Percentiles rank a stretch among this genome's conserved stretches.
Conservation (phyloP, 345 rosid species). For the Eucalyptus grandis region DNA sequence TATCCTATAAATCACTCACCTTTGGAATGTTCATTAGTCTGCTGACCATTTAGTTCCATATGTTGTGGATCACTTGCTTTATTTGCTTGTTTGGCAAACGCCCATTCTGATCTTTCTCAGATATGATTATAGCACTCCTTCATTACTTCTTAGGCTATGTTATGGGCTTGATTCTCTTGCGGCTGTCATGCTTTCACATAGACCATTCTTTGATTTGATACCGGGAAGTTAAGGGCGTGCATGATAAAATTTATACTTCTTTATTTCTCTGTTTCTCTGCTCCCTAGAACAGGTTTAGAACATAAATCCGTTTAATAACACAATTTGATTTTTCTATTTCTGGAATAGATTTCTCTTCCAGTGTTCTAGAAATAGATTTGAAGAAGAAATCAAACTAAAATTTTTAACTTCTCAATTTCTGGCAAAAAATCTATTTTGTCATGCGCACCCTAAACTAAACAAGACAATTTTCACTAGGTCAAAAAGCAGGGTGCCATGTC, state of each 20-base stretch:
- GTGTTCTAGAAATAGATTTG: no score
- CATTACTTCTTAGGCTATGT: neutral
- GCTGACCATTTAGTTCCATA: neutral
- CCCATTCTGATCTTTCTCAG: neutral
- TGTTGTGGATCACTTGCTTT: no score
- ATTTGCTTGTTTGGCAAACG: neutral
- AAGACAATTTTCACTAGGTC: neutral
- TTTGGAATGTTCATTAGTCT: neutral
- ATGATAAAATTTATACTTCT: no score
- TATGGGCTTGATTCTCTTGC: neutral
- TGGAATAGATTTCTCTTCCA: no score
- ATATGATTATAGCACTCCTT: neutral
- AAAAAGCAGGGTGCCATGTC: neutral
- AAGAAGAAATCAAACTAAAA: no score
- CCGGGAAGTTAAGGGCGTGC: neutral
- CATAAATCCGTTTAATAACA: no score
- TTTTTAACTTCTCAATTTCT: no score
- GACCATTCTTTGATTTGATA: neutral
- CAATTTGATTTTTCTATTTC: no score
- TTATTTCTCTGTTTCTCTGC: no score
- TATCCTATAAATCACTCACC: neutral
- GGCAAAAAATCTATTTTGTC: no score
- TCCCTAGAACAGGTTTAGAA: no score
- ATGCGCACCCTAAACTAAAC: neutral
- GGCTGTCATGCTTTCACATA: neutral